Evolutionary conservation across 768 basidiomycete genomes (phyloP), one percentile per base, ranked within the genome.

Genomic region (Sarcodon sp.): DNA sequence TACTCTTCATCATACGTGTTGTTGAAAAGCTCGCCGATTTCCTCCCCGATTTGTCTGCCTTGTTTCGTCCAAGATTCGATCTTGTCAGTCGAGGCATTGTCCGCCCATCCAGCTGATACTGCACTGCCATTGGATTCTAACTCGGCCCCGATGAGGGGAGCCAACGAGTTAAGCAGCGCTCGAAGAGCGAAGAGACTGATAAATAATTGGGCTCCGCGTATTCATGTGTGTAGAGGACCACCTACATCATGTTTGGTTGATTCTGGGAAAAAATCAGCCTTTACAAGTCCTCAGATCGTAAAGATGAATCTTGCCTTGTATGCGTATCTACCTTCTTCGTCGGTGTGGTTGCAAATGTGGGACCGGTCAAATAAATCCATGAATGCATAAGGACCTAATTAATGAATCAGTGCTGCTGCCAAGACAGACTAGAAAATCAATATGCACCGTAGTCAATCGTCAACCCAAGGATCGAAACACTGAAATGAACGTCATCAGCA

Each of bases 291-390:
- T 51, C 33, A 10, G 33, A 37, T 33, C 44, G 35, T 34, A 3
- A 45, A 47, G 34, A 21, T 16, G 16, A 34, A 21, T 48, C 65
- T 44, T 47, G 73, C 72, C 57, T 67, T 67, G 65, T 88, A 92
- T 1, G 85, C 72, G 55, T 91, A 92, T 39, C 88, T 72, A 12
- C 85, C 86, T 48, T 70, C 71, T 44, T 76, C 75, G 56, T 96
- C 91, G 1, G 78, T 77, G 61, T 93, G 90, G 55, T 93, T 98
- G 68, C 93, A 97, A 47, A 97, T 83, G 55, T 96, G 93, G 46
- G 69, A 66, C 0, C 77, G 61, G 54, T 94, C 83, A 55, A 85
- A 97, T 3, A 91, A 77, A 59, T 97, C 93, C 92, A 94, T 96
- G 66, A 90, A 93, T 0, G 89, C 87, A 54, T 84, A 96, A 32